Conservation (phyloP, 176 grass and related monocot species). For the Carex cristatella region DNA sequence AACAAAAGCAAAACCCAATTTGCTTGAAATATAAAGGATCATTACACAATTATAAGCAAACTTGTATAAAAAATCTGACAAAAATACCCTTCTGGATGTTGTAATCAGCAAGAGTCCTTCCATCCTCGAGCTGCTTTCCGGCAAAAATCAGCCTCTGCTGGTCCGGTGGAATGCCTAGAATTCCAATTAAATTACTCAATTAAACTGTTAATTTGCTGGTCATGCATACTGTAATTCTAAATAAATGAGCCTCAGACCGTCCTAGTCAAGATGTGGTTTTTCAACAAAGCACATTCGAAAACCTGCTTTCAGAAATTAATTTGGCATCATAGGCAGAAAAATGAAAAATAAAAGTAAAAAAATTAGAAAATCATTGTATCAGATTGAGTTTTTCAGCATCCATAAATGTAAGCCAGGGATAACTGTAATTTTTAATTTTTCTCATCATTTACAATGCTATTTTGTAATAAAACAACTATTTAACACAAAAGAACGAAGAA, state of each 20-base stretch:
- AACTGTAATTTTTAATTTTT: constrained; percentile 3
- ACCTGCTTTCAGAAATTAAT: background rate
- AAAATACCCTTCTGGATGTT: constrained; percentile 76
- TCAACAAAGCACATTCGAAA: background rate
- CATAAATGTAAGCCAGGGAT: constrained; percentile 6
- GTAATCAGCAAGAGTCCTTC: constrained; percentile 83
- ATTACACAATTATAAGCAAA: background rate
- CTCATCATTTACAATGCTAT: constrained; percentile 6
- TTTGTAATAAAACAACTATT: background rate
- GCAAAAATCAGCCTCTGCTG: constrained; percentile 95
- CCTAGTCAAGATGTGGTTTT: constrained; percentile 16
- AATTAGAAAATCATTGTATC: background rate
- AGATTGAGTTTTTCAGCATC: constrained; percentile 8
- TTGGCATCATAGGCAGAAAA: background rate
- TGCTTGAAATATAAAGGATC: background rate
- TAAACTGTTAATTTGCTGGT: background rate
- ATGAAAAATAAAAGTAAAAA: background rate
- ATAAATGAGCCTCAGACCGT: constrained; percentile 8
- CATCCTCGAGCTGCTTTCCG: constrained; percentile 92
- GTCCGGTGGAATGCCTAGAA: constrained; percentile 72
- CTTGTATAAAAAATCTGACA: background rate
- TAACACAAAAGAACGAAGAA: background rate
- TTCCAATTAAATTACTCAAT: background rate
- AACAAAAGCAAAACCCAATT: background rate
- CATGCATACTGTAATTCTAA: background rate